Conservation (phyloP, 2,329 filamentous ascomycete genomes). For the Cyphellophora europaea region DNA sequence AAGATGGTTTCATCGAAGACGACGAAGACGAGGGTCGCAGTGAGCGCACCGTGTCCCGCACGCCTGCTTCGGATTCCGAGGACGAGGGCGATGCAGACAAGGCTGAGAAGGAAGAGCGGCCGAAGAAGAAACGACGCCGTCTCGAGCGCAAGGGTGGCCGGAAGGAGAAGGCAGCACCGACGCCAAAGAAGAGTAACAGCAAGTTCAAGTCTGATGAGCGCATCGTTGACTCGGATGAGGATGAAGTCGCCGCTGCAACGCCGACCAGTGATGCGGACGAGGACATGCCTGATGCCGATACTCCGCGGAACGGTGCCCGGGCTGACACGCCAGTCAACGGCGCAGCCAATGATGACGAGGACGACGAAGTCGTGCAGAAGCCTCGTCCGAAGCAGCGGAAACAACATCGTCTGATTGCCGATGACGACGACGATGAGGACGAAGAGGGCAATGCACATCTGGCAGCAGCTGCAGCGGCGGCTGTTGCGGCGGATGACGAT, state of each 20-base stretch:
- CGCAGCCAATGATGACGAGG: constrained; percentile 7
- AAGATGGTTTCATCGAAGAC: constrained; percentile 26
- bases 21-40: constrained; percentile 21
- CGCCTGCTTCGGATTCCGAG: constrained; percentile 11
- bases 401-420: constrained; percentile 18
- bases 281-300: constrained; percentile 10
- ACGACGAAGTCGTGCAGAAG: constrained; percentile 11
- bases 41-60: constrained; percentile 14
- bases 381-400: constrained; percentile 15
- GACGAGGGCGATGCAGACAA: constrained; percentile 5
- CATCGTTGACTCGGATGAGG: constrained; percentile 66
- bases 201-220: constrained; percentile 86
- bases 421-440: constrained; percentile 20
- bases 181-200: constrained; percentile 25
- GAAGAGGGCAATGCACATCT: too few species aligned
- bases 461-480: too few species aligned
- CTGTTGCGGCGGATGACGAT: too few species aligned
- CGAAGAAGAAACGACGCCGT: constrained; percentile 50
- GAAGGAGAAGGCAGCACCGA: constrained; percentile 3
- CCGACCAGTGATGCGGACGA: constrained; percentile 6
- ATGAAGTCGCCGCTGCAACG: constrained; percentile 20
- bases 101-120: constrained; percentile 19
- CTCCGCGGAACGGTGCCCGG: constrained; percentile 10
- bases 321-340: constrained; percentile 2
- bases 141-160: constrained; percentile 43